Conservation (phyloP, 176 grass and related monocot genomes). For the Microstegium vimineum region DNA sequence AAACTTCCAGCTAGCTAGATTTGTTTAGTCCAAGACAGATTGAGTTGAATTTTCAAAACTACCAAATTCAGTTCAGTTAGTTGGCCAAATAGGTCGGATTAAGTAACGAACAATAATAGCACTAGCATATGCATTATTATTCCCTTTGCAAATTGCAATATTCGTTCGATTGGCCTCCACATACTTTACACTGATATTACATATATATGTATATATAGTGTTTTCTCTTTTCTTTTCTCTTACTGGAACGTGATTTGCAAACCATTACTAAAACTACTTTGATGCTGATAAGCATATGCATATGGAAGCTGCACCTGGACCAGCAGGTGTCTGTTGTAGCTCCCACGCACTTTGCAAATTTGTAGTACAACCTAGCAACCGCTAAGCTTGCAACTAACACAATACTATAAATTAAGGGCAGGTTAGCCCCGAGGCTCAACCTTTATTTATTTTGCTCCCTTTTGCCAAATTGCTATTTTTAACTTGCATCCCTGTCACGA, state of each 20-base stretch:
- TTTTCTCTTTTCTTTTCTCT: background rate
- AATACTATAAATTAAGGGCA: slow-evolving; percentile 37
- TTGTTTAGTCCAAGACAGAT: background rate
- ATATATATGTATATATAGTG: slow-evolving; percentile 4
- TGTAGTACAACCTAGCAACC: slow-evolving; percentile 32
- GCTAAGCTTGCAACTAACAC: slow-evolving; percentile 35
- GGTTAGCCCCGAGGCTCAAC: background rate
- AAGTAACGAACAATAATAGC: slow-evolving; percentile 30
- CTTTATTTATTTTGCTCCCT: background rate
- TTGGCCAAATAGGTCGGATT: background rate
- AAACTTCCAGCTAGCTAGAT: background rate
- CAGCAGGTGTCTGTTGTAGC: slow-evolving; percentile 28
- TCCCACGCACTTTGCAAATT: slow-evolving; percentile 26
- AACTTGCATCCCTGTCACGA: slow-evolving; percentile 18
- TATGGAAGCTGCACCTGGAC: slow-evolving; percentile 57
- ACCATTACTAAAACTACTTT: slow-evolving; percentile 16
- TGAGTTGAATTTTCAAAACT: background rate
- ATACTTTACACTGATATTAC: slow-evolving; percentile 2
- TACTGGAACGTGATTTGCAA: slow-evolving; percentile 40
- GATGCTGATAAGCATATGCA: slow-evolving; percentile 30
- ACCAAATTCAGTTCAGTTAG: background rate
- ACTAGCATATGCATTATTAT: slow-evolving; percentile 9
- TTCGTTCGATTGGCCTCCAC: background rate
- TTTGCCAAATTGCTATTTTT: background rate
- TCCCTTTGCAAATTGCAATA: slow-evolving; percentile 6